Evolutionary conservation across 2,329 filamentous ascomycete species (phyloP).

Genomic region (Claviceps cyperi): DNA sequence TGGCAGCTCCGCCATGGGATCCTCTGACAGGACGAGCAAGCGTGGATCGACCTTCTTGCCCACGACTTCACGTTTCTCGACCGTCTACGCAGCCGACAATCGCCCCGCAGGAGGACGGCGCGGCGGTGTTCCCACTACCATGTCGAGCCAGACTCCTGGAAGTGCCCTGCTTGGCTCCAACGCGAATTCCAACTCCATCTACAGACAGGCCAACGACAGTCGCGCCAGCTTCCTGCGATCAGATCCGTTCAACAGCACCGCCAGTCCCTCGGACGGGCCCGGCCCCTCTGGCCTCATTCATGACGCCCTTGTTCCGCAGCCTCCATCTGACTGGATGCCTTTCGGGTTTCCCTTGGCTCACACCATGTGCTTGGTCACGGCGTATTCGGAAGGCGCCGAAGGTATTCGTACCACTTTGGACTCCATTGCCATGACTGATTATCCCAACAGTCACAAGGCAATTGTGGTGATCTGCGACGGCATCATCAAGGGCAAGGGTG

Average conservation of each 20-base stretch:
- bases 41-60: conserved; percentile 75
- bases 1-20: conserved; percentile 46
- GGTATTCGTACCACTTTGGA: conserved; percentile 88
- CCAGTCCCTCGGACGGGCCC: conserved; percentile 48
- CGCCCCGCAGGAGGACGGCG: conserved; percentile 33
- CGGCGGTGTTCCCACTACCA: conserved; percentile 63
- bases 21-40: conserved; percentile 61
- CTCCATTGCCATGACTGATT: conserved; percentile 93
- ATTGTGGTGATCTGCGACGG: conserved; percentile 95
- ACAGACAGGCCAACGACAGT: conserved; percentile 50
- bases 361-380: conserved; percentile 85
- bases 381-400: conserved; percentile 89
- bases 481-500: conserved; percentile 91
- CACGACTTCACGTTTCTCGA: conserved; percentile 87
- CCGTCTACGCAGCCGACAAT: conserved; percentile 63
- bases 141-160: conserved; percentile 76
- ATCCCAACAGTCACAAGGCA: conserved; percentile 97
- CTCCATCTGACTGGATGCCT: conserved; percentile 91
- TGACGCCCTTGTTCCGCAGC: conserved; percentile 88
- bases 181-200: conserved; percentile 46
- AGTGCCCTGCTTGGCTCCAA: conserved; percentile 48
- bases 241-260: conserved; percentile 38
- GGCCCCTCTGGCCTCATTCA: conserved; percentile 93
- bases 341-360: conserved; percentile 93
- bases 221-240: conserved; percentile 50